Evolutionary conservation across 139 green algal genomes (phyloP).

Genomic region (Chlorella sp.): DNA sequence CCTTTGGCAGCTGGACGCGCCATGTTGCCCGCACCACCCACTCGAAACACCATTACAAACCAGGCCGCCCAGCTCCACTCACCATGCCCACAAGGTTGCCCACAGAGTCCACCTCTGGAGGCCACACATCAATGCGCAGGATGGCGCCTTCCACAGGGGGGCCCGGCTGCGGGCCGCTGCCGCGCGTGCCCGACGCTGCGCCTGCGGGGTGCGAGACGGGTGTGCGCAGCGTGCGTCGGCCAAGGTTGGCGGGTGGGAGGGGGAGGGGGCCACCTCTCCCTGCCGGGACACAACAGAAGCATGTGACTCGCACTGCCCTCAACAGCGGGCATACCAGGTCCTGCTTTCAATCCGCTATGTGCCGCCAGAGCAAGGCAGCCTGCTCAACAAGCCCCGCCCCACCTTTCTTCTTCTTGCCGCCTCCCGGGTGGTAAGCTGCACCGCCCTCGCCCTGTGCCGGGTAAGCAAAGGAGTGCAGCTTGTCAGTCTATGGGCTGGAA

Average conservation of each 20-base stretch:
- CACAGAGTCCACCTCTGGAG: constrained; percentile 30
- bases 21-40: too few species aligned
- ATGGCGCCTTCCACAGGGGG: constrained; percentile 64
- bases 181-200: too few species aligned
- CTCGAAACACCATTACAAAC: too few species aligned
- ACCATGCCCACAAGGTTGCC: neutral
- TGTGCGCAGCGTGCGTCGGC: constrained; percentile 4
- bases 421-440: too few species aligned
- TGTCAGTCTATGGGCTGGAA: too few species aligned
- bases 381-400: neutral
- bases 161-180: neutral
- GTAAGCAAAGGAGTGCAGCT: too few species aligned
- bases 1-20: too few species aligned
- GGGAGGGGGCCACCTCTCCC: neutral
- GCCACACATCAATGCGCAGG: constrained; percentile 76
- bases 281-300: too few species aligned
- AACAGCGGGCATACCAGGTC: neutral
- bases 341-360: too few species aligned
- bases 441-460: too few species aligned
- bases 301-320: neutral
- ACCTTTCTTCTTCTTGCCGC: neutral
- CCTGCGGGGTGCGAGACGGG: neutral
- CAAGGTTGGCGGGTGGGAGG: neutral
- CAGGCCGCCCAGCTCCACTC: neutral
- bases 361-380: too few species aligned